These are phyloP conservation scores for Ascosphaera apis DNA, from an alignment of 2,329 filamentous ascomycete species.

Conservation along the genomic window DNA sequence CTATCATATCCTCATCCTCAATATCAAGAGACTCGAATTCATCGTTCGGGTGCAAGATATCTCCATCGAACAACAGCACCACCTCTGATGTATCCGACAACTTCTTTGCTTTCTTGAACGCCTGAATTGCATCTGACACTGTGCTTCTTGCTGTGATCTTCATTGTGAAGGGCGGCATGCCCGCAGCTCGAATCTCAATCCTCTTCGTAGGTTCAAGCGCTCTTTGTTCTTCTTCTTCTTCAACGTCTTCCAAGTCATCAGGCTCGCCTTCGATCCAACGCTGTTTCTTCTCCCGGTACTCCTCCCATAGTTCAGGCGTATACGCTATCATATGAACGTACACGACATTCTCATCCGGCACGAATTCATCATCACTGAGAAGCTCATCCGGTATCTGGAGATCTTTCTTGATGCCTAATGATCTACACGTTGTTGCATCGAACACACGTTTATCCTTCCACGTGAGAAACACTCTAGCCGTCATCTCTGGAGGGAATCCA, in stretches of 20 bases:
- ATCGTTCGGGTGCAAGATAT: slow-evolving; percentile 36
- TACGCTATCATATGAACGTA: slow-evolving; percentile 57
- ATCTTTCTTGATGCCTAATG: slow-evolving; percentile 36
- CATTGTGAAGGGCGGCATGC: neutral
- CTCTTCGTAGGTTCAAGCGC: slow-evolving; percentile 1
- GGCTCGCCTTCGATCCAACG: slow-evolving; percentile 6
- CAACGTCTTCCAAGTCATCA: slow-evolving; percentile 4
- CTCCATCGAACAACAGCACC: slow-evolving; percentile 49
- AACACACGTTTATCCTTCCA: slow-evolving; percentile 55
- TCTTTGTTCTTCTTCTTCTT: slow-evolving; percentile 9
- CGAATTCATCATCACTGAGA: slow-evolving; percentile 23
- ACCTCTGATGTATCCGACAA: slow-evolving; percentile 15
- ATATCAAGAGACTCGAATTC: slow-evolving; percentile 46
- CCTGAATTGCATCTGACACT: slow-evolving; percentile 37
- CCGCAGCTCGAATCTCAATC: neutral
- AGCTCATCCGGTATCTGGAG: slow-evolving; percentile 12
- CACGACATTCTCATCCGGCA: slow-evolving; percentile 26
- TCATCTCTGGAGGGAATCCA: slow-evolving; percentile 24
- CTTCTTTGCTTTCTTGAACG: slow-evolving; percentile 33
- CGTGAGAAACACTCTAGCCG: slow-evolving; percentile 45
- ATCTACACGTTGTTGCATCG: slow-evolving; percentile 48
- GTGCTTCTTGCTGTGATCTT: slow-evolving; percentile 21
- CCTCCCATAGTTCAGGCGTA: slow-evolving; percentile 39
- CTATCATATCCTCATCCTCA: slow-evolving; percentile 49
- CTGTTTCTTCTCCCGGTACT: slow-evolving; percentile 6